Evolutionary conservation across 2,329 filamentous ascomycete genomes (phyloP).

Genomic region (Epichloe glyceriae): DNA sequence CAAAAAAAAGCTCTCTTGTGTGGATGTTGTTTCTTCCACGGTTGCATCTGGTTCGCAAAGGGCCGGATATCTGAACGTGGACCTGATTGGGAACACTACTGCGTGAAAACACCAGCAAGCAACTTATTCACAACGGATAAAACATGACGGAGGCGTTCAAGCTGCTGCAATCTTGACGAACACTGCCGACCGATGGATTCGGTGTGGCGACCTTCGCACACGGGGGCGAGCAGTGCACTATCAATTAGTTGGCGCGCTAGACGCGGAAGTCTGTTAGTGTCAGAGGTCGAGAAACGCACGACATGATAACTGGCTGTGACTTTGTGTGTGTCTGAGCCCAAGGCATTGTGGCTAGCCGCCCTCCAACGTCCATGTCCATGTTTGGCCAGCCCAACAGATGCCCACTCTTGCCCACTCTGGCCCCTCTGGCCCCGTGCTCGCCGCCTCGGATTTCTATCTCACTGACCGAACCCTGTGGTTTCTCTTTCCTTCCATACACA

Average conservation of each 20-base stretch:
- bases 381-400: background rate
- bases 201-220: background rate
- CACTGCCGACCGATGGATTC: background rate
- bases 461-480: slow-evolving; percentile 3
- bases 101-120: too few species aligned
- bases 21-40: too few species aligned
- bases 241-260: background rate
- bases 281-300: background rate
- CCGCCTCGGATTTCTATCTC: slow-evolving; percentile 1
- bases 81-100: too few species aligned
- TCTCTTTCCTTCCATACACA: slow-evolving; percentile 7
- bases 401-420: background rate
- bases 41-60: too few species aligned
- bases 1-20: too few species aligned
- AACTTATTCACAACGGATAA: too few species aligned
- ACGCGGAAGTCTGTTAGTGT: background rate
- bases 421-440: slow-evolving; percentile 1
- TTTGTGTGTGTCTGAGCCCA: background rate
- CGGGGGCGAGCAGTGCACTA: background rate
- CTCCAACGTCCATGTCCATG: background rate
- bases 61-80: too few species aligned
- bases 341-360: too few species aligned
- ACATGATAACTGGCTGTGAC: background rate
- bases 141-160: too few species aligned
- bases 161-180: too few species aligned